Evolutionary conservation across 345 rosid species (phyloP).

Genomic region (Eucalyptus lansdowneana): DNA sequence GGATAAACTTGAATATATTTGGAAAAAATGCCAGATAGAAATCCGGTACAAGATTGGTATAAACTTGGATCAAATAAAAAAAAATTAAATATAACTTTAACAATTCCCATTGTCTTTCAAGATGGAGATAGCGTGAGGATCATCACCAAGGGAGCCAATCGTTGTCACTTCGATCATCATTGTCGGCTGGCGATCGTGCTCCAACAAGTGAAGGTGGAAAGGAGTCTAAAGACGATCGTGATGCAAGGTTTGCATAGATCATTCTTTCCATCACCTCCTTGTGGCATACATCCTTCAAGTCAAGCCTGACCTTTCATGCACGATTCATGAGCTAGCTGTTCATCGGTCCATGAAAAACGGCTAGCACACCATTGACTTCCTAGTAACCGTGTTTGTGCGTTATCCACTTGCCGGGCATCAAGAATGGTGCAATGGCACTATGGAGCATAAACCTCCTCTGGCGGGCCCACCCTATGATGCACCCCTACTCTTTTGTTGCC

Average conservation of each 20-base stretch:
- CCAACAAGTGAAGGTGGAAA: no score
- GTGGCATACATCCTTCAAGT: no score
- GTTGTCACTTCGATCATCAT: no score
- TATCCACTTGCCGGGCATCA: not conserved
- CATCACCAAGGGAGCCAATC: not conserved
- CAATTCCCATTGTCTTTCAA: no score
- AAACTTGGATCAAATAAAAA: no score
- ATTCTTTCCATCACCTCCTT: no score
- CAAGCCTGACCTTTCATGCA: no score
- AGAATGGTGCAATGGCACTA: not conserved
- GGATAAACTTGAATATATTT: not conserved
- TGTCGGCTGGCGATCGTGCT: accelerated
- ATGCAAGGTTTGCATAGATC: no score
- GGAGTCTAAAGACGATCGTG: no score
- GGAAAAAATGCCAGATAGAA: no score
- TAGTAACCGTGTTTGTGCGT: not conserved
- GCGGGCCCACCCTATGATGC: not conserved
- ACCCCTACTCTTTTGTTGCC: not conserved
- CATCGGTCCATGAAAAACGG: not conserved
- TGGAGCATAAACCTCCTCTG: not conserved
- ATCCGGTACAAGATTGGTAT: accelerated
- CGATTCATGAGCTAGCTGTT: not conserved
- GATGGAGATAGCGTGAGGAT: not conserved
- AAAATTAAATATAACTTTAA: no score
- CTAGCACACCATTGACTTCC: not conserved